Evolutionary conservation across 2,329 filamentous ascomycete genomes (phyloP).

Genomic region (Aspergillus versicolor): DNA sequence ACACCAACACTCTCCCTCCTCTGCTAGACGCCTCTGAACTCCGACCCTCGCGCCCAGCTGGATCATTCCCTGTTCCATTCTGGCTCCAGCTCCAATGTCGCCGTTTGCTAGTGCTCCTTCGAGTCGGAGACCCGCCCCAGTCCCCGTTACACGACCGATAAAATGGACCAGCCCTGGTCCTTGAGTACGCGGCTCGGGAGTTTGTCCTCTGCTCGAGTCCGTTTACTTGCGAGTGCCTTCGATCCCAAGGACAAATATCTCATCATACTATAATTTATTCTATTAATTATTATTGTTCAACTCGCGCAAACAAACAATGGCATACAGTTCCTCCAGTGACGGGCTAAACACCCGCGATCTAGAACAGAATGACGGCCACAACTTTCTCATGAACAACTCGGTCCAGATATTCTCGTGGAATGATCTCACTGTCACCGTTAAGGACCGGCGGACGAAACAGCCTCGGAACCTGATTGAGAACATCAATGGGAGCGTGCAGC

Average conservation of each 20-base stretch:
- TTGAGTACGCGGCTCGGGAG: neutral
- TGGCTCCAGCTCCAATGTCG: neutral
- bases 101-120: neutral
- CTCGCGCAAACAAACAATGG: slow-evolving; percentile 1
- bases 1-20: neutral
- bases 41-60: neutral
- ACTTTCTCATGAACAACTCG: slow-evolving; percentile 55
- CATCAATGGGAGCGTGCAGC: slow-evolving; percentile 63
- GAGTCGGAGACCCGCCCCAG: neutral
- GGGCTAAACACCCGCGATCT: slow-evolving; percentile 22
- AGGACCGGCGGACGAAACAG: slow-evolving; percentile 65
- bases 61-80: neutral
- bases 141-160: slow-evolving; percentile 8
- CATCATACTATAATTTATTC: neutral
- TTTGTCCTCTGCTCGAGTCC: neutral
- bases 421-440: slow-evolving; percentile 67
- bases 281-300: neutral
- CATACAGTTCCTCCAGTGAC: slow-evolving; percentile 7
- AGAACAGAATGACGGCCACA: slow-evolving; percentile 28
- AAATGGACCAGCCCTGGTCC: slow-evolving; percentile 3
- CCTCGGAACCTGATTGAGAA: slow-evolving; percentile 63
- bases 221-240: neutral
- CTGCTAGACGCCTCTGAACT: neutral
- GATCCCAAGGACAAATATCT: neutral
- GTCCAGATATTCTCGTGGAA: slow-evolving; percentile 67